Base-by-base conservation (phyloP, 169 alveolate species). In the Plasmodium yoelii region DNA sequence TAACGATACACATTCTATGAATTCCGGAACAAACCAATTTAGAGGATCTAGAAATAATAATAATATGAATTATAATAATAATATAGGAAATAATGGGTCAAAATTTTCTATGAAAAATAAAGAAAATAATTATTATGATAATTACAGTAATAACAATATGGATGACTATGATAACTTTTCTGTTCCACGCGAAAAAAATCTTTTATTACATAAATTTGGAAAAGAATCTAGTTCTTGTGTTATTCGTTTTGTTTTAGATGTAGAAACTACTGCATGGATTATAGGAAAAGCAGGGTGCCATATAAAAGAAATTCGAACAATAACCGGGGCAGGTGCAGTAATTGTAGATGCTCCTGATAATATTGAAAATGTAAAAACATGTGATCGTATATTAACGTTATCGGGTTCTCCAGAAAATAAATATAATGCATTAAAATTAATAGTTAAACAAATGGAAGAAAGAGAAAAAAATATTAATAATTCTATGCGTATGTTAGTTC, bases 301-400 rank as follows among this genome's bases (percentile, higher is more conserved):
- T 57, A 77, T 77, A 24, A 77, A 77, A 57, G 88, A 77, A 57
- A 77, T 77, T 15, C 34, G 88, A 77, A 63, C 88, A 1, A 65
- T 77, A 49, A 77, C 88, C 10, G 88, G 88, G 47, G 88, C 88
- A 56, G 88, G 88, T 47, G 88, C 88, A 63, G 88, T 77, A 15
- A 77, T 77, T 15, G 88, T 77, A 1, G 88, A 77, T 56, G 88
- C 88, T 10, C 88, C 88, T 22, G 77, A 77, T 24, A 77, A 77
- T 24, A 77, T 77, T 34, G 88, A 77, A 64, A 77, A 77, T 77
- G 88, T 77, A 13, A 61, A 77, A 77, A 77, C 77, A 18, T 77
- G 88, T 77, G 88, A 77, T 77, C 88, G 88, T 1, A 77, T 77
- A 49, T 47, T 77, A 53, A 77, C 88, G 13, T 59, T 77, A 51